Percentiles rank a stretch among this genome's conserved stretches.
Conservation (phyloP, 257 asterid genomes). For the Eustoma russellianum region DNA sequence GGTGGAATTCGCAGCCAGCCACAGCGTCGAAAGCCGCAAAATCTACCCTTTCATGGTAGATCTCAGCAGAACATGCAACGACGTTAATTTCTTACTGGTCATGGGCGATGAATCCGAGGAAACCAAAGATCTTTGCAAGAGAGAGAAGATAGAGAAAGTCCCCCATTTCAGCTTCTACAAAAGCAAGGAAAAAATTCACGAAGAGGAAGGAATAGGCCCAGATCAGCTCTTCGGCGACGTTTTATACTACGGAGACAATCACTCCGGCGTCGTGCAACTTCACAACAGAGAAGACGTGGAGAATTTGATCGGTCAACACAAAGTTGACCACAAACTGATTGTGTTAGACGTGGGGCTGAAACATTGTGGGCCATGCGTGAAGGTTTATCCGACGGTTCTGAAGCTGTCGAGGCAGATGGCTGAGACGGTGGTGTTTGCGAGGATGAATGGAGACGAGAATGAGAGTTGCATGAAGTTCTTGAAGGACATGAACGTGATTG, state of each 20-base stretch:
- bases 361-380: constrained; percentile 97
- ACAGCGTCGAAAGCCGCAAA: constrained; percentile 36
- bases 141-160: constrained; percentile 61
- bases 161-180: constrained; percentile 97
- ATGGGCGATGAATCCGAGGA: constrained; percentile 82
- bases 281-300: constrained; percentile 75
- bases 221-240: constrained; percentile 85
- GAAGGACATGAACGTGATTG: constrained; percentile 76
- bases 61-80: constrained; percentile 77
- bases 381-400: constrained; percentile 86
- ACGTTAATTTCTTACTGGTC: constrained; percentile 73
- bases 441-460: constrained; percentile 98
- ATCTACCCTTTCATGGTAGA: constrained; percentile 93
- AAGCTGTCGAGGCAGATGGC: constrained; percentile 78
- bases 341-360: constrained; percentile 90
- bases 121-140: constrained; percentile 50
- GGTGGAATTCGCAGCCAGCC: constrained; percentile 64
- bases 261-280: constrained; percentile 73
- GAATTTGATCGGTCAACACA: constrained; percentile 48
- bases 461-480: constrained; percentile 91
- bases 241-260: constrained; percentile 84
- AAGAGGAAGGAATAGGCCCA: constrained; percentile 86
- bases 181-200: constrained; percentile 81
- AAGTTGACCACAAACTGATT: constrained; percentile 38
- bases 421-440: constrained; percentile 69